phyloP scores from a whole-genome alignment of 73 alveolate species.

The Paramecium octaurelia region DNA sequence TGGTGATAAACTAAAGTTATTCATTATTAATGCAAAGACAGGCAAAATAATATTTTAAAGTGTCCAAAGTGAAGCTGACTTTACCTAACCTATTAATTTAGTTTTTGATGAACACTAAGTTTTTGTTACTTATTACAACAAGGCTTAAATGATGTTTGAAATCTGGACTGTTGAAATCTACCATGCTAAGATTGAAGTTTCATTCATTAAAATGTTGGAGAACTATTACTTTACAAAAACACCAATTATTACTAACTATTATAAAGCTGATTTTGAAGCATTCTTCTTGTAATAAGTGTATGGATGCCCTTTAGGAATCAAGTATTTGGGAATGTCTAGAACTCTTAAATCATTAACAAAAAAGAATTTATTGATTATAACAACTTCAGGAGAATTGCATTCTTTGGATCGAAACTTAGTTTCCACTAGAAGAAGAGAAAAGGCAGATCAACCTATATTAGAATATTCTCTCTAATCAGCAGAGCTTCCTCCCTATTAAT shows the following conservation, averaged over 20 bases:
- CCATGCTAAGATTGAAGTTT: constrained; percentile 50
- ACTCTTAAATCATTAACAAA: constrained; percentile 46
- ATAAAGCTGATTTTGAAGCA: constrained; percentile 42
- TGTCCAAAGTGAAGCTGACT: constrained; percentile 41
- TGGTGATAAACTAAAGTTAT: constrained; percentile 25
- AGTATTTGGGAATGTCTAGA: constrained; percentile 11
- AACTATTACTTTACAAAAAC: constrained; percentile 45
- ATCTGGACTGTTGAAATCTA: constrained; percentile 60
- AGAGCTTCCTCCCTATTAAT: constrained; percentile 55
- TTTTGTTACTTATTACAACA: constrained; percentile 53
- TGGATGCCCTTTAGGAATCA: constrained; percentile 52
- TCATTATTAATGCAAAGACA: constrained; percentile 38
- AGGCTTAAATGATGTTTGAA: constrained; percentile 31
- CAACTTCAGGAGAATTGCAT: constrained; percentile 43
- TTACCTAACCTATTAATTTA: constrained; percentile 37
- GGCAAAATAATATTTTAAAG: constrained; percentile 40
- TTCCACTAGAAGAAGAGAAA: constrained; percentile 59
- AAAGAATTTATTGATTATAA: constrained; percentile 42
- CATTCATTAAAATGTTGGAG: constrained; percentile 31
- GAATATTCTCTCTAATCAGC: constrained; percentile 56
- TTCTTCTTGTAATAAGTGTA: constrained; percentile 50
- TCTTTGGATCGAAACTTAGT: constrained; percentile 47
- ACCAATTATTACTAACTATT: constrained; percentile 3
- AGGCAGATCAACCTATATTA: neutral
- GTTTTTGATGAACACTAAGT: constrained; percentile 55